These are phyloP conservation scores for Eucommia ulmoides DNA, from an alignment of 257 asterid species.

Conservation along the genomic window DNA sequence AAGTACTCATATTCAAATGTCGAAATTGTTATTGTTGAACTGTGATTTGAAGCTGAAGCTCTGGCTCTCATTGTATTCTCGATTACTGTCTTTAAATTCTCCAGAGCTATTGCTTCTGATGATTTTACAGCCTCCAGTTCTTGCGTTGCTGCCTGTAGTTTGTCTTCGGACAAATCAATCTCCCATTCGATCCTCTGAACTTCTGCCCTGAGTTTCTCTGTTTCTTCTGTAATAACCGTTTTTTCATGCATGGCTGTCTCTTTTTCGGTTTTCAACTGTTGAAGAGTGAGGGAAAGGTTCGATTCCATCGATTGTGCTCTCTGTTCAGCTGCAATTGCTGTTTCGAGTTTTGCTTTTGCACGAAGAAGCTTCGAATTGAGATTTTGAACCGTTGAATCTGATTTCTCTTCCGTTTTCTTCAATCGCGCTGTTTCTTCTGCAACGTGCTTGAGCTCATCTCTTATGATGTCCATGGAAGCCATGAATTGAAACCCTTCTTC, in stretches of 20 bases:
- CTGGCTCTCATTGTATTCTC: slow-evolving; percentile 43
- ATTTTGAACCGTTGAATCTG: slow-evolving; percentile 42
- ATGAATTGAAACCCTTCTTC: slow-evolving; percentile 57
- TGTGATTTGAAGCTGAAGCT: slow-evolving; percentile 35
- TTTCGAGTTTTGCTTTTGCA: slow-evolving; percentile 58
- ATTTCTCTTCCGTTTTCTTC: slow-evolving; percentile 41
- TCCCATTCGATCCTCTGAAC: slow-evolving; percentile 44
- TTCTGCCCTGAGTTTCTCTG: slow-evolving; percentile 28
- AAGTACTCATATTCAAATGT: slow-evolving; percentile 74
- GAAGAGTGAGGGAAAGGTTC: slow-evolving; percentile 35
- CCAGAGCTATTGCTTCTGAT: slow-evolving; percentile 55
- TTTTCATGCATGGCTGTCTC: slow-evolving; percentile 39
- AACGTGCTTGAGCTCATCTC: slow-evolving; percentile 50
- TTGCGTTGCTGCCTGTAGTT: slow-evolving; percentile 38
- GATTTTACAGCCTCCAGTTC: slow-evolving; percentile 51
- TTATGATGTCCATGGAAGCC: slow-evolving; percentile 64
- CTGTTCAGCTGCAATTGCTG: slow-evolving; percentile 43
- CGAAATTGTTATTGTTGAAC: slow-evolving; percentile 52
- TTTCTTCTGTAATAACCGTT: slow-evolving; percentile 32
- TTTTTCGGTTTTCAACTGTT: slow-evolving; percentile 41
- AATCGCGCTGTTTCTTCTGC: slow-evolving; percentile 31
- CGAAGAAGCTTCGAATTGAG: slow-evolving; percentile 54
- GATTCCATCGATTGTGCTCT: slow-evolving; percentile 38
- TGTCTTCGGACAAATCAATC: slow-evolving; percentile 43
- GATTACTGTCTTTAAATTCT: slow-evolving; percentile 35